Evolutionary conservation across 2,329 filamentous ascomycete genomes (phyloP).

Genomic region (Colletotrichum camelliae): DNA sequence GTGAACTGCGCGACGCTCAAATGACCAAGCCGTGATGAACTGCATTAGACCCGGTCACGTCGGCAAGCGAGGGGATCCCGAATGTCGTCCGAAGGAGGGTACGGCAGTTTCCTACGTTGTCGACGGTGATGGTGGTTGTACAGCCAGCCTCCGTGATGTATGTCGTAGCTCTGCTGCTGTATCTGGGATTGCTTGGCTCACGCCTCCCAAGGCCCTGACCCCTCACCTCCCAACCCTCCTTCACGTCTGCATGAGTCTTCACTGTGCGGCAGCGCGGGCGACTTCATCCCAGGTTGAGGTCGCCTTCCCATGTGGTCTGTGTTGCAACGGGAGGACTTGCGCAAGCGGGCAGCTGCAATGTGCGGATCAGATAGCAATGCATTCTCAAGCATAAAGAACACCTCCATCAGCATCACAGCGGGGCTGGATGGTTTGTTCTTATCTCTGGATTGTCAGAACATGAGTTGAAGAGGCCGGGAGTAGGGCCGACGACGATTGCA

Average conservation of each 20-base stretch:
- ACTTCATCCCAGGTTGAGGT: background rate
- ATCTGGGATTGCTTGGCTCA: background rate
- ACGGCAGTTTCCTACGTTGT: background rate
- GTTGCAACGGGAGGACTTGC: conserved; percentile 1
- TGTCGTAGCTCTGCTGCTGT: background rate
- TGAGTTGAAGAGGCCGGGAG: background rate
- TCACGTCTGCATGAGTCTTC: background rate
- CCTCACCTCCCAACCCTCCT: background rate
- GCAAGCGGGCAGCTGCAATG: conserved; percentile 1
- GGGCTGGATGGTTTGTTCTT: background rate
- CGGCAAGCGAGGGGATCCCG: conserved; percentile 9
- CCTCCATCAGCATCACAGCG: background rate
- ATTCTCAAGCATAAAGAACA: conserved; percentile 15
- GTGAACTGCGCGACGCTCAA: background rate
- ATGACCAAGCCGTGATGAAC: background rate
- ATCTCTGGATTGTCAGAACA: background rate
- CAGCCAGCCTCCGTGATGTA: background rate
- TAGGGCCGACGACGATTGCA: background rate
- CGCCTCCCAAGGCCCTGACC: background rate
- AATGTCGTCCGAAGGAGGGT: conserved; percentile 14
- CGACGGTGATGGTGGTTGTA: background rate
- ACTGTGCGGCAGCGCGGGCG: background rate
- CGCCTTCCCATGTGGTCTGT: background rate
- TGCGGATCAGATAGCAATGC: conserved; percentile 9
- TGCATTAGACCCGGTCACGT: conserved; percentile 16